Conservation (phyloP, 768 basidiomycete species). For the Boletus reticulatus region DNA sequence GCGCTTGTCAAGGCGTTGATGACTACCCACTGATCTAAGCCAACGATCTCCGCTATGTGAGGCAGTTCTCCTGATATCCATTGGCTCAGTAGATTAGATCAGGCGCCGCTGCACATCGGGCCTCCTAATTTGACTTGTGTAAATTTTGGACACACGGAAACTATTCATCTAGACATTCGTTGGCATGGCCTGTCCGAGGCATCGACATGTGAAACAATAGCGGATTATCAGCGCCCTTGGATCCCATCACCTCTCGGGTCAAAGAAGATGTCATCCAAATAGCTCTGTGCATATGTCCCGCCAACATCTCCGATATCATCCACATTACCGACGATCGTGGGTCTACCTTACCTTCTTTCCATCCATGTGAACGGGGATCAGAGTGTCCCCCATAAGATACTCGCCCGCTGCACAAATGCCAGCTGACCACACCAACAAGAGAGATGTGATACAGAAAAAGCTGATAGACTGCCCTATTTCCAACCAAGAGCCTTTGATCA, state of each 20-base stretch:
- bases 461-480: conserved; percentile 87
- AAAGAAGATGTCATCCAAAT: background rate
- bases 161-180: background rate
- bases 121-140: conserved; percentile 1
- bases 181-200: conserved; percentile 3
- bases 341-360: conserved; percentile 23
- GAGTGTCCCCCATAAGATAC: conserved; percentile 54
- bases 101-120: background rate
- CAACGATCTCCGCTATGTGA: background rate
- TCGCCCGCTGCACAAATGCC: conserved; percentile 75
- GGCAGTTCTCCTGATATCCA: background rate
- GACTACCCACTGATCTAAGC: conserved; percentile 11
- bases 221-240: background rate
- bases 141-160: background rate
- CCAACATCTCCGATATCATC: background rate
- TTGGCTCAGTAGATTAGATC: background rate
- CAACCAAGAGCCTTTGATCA: conserved; percentile 68
- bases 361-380: conserved; percentile 19
- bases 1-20: conserved; percentile 20
- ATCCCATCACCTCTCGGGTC: conserved; percentile 1
- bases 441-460: conserved; percentile 82
- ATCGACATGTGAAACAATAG: background rate
- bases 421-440: conserved; percentile 81
- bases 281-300: conserved; percentile 2
- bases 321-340: conserved; percentile 25